Percentiles rank a stretch among this genome's conserved stretches.
phyloP scores from a whole-genome alignment of 2,329 filamentous ascomycete species.

The Ophiognomonia clavigignenti-juglandacearum region DNA sequence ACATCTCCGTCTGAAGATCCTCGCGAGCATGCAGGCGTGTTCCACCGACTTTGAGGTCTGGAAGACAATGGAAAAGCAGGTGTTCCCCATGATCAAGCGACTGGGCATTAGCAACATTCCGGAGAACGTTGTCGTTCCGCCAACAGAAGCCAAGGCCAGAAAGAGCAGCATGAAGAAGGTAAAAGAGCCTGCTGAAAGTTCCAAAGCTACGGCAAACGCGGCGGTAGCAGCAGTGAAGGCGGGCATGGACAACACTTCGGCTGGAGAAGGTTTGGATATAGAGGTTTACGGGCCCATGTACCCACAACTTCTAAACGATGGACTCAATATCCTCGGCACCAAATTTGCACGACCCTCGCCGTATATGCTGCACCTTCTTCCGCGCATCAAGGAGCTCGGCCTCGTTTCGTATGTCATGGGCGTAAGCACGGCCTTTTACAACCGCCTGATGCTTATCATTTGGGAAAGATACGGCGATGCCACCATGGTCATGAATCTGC shows the following conservation, averaged over 20 bases:
- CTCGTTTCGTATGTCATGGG: constrained; percentile 68
- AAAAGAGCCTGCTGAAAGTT: too few relatives aligned
- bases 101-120: constrained; percentile 44
- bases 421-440: constrained; percentile 65
- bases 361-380: constrained; percentile 56
- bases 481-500: constrained; percentile 45
- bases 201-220: too few relatives aligned
- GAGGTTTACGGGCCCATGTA: constrained; percentile 61
- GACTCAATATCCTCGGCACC: constrained; percentile 50
- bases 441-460: constrained; percentile 56
- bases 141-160: constrained; percentile 2
- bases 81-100: constrained; percentile 55
- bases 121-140: neutral
- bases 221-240: constrained; percentile 1
- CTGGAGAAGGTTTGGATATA: constrained; percentile 34
- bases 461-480: constrained; percentile 60
- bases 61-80: constrained; percentile 60
- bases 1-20: constrained; percentile 48
- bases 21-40: constrained; percentile 48
- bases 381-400: constrained; percentile 63
- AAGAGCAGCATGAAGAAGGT: constrained; percentile 12
- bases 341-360: constrained; percentile 55
- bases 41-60: constrained; percentile 61
- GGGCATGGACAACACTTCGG: too few relatives aligned
- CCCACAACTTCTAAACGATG: constrained; percentile 54